These are phyloP conservation scores for Brasilioporus rufonigricans DNA, from an alignment of 768 basidiomycete genomes.

Conservation along the genomic window DNA sequence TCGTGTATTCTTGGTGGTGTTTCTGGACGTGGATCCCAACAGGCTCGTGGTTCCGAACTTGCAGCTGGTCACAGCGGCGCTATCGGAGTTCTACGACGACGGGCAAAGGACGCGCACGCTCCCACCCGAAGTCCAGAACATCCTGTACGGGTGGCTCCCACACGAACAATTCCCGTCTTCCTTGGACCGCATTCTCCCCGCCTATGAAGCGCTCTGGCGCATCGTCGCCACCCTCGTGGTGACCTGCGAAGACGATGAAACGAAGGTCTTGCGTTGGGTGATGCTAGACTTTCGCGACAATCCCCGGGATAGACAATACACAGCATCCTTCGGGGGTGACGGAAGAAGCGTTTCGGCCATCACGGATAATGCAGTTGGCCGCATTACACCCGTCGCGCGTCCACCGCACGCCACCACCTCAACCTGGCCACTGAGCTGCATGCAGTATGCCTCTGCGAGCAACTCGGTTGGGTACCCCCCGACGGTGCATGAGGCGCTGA, in stretches of 20 bases:
- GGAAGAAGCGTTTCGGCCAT: slow-evolving; percentile 20
- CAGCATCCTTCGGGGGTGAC: not conserved
- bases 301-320: slow-evolving; percentile 27
- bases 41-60: slow-evolving; percentile 30
- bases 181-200: slow-evolving; percentile 52
- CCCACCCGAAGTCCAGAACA: slow-evolving; percentile 33
- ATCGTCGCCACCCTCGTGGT: slow-evolving; percentile 49
- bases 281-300: slow-evolving; percentile 40
- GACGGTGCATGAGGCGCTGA: slow-evolving; percentile 49
- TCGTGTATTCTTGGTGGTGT: slow-evolving; percentile 39
- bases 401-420: slow-evolving; percentile 2
- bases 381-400: slow-evolving; percentile 19
- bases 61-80: slow-evolving; percentile 34
- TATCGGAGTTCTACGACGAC: slow-evolving; percentile 46
- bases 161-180: slow-evolving; percentile 24
- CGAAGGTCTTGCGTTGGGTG: slow-evolving; percentile 15
- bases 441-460: slow-evolving; percentile 6
- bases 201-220: slow-evolving; percentile 65
- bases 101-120: slow-evolving; percentile 19
- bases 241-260: slow-evolving; percentile 25
- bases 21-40: slow-evolving; percentile 36
- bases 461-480: slow-evolving; percentile 30
- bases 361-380: slow-evolving; percentile 15
- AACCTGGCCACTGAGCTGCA: slow-evolving; percentile 15
- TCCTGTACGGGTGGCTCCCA: slow-evolving; percentile 43